These are phyloP conservation scores for Angomonas deanei DNA, from an alignment of 208 protist species.

Conservation along the genomic window DNA sequence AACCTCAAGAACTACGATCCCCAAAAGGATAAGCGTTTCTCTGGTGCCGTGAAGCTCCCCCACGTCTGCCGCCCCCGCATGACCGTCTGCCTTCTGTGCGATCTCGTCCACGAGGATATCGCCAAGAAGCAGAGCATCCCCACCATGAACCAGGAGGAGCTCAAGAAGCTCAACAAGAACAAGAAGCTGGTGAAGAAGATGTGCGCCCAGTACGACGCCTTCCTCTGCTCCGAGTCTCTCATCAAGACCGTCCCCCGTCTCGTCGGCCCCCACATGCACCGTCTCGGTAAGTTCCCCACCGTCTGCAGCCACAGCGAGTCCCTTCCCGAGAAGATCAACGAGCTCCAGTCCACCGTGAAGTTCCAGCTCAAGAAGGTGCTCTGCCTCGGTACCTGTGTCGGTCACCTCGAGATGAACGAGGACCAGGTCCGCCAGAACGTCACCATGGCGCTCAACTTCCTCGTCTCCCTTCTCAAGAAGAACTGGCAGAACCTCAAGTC, in stretches of 20 bases:
- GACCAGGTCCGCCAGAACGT: constrained; percentile 97
- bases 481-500: constrained; percentile 99
- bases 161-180: constrained; percentile 99
- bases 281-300: constrained; percentile 99
- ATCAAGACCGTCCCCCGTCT: constrained; percentile 96
- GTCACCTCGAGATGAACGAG: constrained; percentile 94
- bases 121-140: constrained; percentile 89
- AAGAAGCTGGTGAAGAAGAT: constrained; percentile 99
- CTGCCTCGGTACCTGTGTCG: constrained; percentile 96
- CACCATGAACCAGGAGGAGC: constrained; percentile 96
- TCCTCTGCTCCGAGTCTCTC: constrained; percentile 96
- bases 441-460: constrained; percentile 97
- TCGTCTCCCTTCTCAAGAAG: constrained; percentile 99
- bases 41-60: constrained; percentile 94
- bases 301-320: constrained; percentile 91
- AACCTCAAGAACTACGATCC: constrained; percentile 99
- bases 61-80: constrained; percentile 91
- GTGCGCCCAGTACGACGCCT: constrained; percentile 98
- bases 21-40: constrained; percentile 99
- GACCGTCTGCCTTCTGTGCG: constrained; percentile 96
- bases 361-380: constrained; percentile 99
- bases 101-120: constrained; percentile 94
- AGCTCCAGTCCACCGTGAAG: constrained; percentile 96
- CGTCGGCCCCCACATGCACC: constrained; percentile 98
- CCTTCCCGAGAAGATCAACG: constrained; percentile 92